phyloP scores from a whole-genome alignment of 495 filamentous ascomycete species.

The Pseudomonodictys pantanalensis region DNA sequence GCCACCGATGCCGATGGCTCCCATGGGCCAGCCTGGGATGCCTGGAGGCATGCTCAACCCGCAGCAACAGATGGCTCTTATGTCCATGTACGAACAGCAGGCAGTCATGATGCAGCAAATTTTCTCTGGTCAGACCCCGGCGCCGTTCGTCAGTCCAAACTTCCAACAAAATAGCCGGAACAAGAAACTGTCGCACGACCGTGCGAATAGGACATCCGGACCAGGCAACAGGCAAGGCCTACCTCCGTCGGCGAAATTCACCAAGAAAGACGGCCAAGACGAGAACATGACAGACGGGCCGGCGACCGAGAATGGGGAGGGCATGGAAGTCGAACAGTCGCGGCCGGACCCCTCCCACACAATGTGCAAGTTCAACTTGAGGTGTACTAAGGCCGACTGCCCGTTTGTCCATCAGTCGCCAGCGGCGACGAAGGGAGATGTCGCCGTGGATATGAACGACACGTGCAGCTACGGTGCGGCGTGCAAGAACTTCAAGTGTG shows the following conservation, averaged over 20 bases:
- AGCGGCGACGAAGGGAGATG: constrained; percentile 76
- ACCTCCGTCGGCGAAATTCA: constrained; percentile 25
- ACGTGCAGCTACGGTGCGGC: constrained; percentile 80
- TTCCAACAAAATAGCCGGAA: constrained; percentile 48
- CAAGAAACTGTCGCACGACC: constrained; percentile 39
- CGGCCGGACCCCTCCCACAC: constrained; percentile 48
- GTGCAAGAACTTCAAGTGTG: constrained; percentile 94
- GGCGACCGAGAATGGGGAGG: constrained; percentile 46
- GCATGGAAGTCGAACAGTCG: constrained; percentile 49
- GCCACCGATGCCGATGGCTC: constrained; percentile 41
- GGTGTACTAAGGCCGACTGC: constrained; percentile 85
- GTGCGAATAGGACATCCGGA: constrained; percentile 34
- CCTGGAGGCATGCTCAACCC: constrained; percentile 47
- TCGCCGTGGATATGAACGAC: constrained; percentile 76
- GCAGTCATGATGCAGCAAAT: constrained; percentile 75
- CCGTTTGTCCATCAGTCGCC: constrained; percentile 92
- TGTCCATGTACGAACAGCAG: constrained; percentile 85
- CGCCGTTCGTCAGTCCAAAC: constrained; percentile 53
- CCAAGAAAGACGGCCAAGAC: constrained; percentile 30
- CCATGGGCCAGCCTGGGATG: constrained; percentile 43
- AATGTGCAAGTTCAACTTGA: constrained; percentile 81
- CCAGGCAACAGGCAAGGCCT: constrained; percentile 32
- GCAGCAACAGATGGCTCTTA: constrained; percentile 74
- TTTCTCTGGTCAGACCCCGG: constrained; percentile 48
- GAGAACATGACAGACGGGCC: constrained; percentile 36